Evolutionary conservation across 352 stramenopile genomes (phyloP), one percentile per base, ranked within the genome.

Genomic region (Phytophthora syringae): DNA sequence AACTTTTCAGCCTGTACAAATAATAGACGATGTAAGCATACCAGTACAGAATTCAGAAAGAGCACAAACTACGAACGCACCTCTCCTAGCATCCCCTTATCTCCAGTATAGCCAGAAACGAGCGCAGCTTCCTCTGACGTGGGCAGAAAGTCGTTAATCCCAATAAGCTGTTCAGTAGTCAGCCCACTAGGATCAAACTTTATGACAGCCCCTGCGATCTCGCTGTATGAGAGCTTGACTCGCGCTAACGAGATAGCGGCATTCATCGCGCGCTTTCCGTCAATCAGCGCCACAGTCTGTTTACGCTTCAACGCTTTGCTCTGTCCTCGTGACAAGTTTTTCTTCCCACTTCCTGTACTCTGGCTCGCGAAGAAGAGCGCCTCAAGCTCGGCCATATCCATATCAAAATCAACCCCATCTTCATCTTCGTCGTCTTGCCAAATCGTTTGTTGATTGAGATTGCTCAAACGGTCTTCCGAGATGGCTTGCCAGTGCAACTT

Each of bases 181-280:
- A 95, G 60, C 0, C 86, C 76, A 24, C 59, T 84, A 9, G 81
- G 60, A 42, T 95, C 71, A 53, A 97, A 93, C 10, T 78, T 80
- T 21, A 64, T 51, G 27, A 97, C 82, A 5, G 82, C 86, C 16
- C 88, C 67, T 61, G 89, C 76, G 34, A 99, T 92, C 44, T 95
- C 89, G 0, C 78, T 72, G 74, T 98, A 98, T 20, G 90, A 92
- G 39, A 98, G 76, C 72, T 98, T 99, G 27, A 99, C 82, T 53
- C 97, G 74, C 6, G 95, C 93, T 4, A 99, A 77, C 27, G 97
- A 97, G 59, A 99, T 99, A 1, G 93, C 97, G 28, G 93, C 95
- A 73, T 99, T 99, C 95, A 99, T 99, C 11, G 92, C 97, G 30
- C 95, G 89, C 67, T 99, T 99, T 11, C 85, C 89, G 74, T 99